These are phyloP conservation scores for Thuja plicata DNA, from an alignment of 83 land plant genomes.

Conservation along the genomic window DNA sequence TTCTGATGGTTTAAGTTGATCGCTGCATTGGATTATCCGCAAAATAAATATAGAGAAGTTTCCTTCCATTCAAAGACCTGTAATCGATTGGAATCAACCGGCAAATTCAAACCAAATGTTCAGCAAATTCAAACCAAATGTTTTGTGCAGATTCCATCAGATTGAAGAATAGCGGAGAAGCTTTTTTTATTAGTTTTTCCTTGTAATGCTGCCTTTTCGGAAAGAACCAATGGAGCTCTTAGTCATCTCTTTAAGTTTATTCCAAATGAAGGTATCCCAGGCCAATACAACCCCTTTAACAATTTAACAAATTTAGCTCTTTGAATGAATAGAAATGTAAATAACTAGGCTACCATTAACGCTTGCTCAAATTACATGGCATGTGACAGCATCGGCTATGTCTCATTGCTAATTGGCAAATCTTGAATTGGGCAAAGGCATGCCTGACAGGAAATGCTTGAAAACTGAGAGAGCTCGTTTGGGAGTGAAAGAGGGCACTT, in stretches of 20 bases:
- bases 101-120: too few relatives aligned
- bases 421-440: slow-evolving; percentile 31
- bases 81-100: too few relatives aligned
- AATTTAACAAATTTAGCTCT: too few relatives aligned
- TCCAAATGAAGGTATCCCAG: neutral
- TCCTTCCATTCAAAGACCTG: too few relatives aligned
- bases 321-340: too few relatives aligned
- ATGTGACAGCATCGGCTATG: neutral
- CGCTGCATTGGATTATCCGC: too few relatives aligned
- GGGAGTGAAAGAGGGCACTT: slow-evolving; percentile 61
- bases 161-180: neutral
- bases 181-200: neutral
- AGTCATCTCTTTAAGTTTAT: too few relatives aligned
- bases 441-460: slow-evolving; percentile 35
- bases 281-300: neutral
- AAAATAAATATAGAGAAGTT: too few relatives aligned
- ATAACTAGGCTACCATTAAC: too few relatives aligned
- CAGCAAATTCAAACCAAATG: neutral
- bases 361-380: neutral
- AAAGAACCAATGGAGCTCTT: neutral
- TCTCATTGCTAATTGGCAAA: neutral
- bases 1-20: too few relatives aligned
- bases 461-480: slow-evolving; percentile 33
- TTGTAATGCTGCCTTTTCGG: neutral
- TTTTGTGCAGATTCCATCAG: neutral